phyloP scores from a whole-genome alignment of 768 basidiomycete species.

The Kwoniella sp. region DNA sequence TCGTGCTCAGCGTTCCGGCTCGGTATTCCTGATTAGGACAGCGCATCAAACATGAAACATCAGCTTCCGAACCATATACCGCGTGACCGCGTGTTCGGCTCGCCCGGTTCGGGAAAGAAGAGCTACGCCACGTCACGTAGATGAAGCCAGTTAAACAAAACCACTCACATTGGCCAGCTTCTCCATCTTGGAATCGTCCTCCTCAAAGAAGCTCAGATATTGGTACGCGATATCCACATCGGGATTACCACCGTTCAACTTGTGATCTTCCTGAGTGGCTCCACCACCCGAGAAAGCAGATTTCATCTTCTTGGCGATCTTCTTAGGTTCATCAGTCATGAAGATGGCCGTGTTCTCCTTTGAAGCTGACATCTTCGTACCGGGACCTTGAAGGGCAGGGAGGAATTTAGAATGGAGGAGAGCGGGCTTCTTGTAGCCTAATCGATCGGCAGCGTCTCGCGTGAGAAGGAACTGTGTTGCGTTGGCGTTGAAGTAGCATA shows the following conservation, averaged over 20 bases:
- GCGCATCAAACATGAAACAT: too few species aligned
- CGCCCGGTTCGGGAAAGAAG: too few species aligned
- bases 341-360: conserved; percentile 89
- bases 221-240: conserved; percentile 96
- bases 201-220: conserved; percentile 91
- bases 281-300: conserved; percentile 91
- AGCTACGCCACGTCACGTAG: too few species aligned
- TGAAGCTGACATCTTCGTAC: conserved; percentile 99
- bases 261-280: conserved; percentile 94
- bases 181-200: conserved; percentile 86
- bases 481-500: conserved; percentile 54
- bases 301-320: conserved; percentile 98
- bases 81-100: conserved; percentile 2
- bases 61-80: too few species aligned
- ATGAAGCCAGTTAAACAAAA: neutral
- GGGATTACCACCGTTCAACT: conserved; percentile 81
- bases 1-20: conserved; percentile 79
- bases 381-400: conserved; percentile 94
- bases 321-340: conserved; percentile 88
- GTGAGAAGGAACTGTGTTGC: conserved; percentile 85
- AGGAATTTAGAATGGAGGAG: conserved; percentile 96
- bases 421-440: conserved; percentile 93
- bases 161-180: conserved; percentile 70
- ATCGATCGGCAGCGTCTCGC: conserved; percentile 87
- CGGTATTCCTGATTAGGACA: conserved; percentile 99